Conservation (phyloP, 2,329 filamentous ascomycete species). For the Leptographium galeiforme region DNA sequence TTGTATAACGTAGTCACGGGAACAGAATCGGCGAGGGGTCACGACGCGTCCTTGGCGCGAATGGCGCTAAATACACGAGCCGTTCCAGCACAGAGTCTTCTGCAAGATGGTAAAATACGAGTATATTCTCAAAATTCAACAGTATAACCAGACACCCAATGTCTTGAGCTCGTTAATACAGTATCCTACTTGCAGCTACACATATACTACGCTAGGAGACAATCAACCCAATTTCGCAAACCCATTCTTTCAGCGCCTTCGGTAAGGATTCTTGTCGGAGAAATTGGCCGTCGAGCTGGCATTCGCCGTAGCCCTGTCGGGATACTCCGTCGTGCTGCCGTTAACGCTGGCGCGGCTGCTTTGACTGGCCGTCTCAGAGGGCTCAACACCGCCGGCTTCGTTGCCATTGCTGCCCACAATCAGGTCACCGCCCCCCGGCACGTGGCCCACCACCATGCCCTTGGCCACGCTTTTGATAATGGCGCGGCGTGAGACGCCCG, state of each 20-base stretch:
- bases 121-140: too few species aligned
- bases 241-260: conserved; percentile 1
- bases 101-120: too few species aligned
- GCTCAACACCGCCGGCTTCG: conserved; percentile 15
- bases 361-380: not conserved
- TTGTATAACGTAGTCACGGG: not conserved
- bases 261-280: conserved; percentile 12
- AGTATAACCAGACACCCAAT: too few species aligned
- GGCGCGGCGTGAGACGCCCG: conserved; percentile 77
- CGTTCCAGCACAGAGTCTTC: too few species aligned
- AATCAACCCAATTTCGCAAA: not conserved
- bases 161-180: too few species aligned
- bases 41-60: not conserved
- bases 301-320: too few species aligned
- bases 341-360: conserved; percentile 9
- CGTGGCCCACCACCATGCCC: conserved; percentile 82
- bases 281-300: conserved; percentile 10
- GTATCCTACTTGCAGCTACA: not conserved
- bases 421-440: conserved; percentile 58
- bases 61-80: too few species aligned
- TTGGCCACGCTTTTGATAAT: conserved; percentile 92
- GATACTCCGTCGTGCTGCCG: conserved; percentile 3
- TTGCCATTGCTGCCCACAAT: conserved; percentile 52
- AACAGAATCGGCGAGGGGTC: not conserved
- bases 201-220: not conserved